Evolutionary conservation across 2,329 filamentous ascomycete species (phyloP), one percentile per base, ranked within the genome.

Genomic region (Diplodia corticola): DNA sequence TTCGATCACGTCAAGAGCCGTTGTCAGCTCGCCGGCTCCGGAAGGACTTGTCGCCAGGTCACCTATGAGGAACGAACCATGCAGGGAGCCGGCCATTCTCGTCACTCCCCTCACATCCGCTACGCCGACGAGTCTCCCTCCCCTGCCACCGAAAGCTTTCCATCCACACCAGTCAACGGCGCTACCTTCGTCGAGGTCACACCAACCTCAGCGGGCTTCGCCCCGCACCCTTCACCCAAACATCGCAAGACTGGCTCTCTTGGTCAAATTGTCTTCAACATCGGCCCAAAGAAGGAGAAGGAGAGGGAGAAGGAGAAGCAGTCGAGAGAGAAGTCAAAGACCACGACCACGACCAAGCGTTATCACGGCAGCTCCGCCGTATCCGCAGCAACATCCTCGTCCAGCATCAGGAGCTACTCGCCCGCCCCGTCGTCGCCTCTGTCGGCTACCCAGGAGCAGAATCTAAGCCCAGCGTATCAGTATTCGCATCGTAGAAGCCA

Each of bases 1-100:
- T 64, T 30, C 63, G 63, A 64, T 15, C 50, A 64, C 63, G 60
- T 63, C 60, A 64, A 64, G 63, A 54, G 50, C 40, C 50, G 37
- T 26, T 64, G 63, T n/a, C 15, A 30, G 10, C 63, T 51, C 7
- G 63, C 63, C 10, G 50, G 33, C 24, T n/a, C 46, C 13, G 49
- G 49, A 24, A 30, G 13, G 4, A 10, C 37, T 20, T 64, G 63
- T 15, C 50, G 37, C 2, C 35, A 48, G 24, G 22, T 26, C 2
- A 64, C 35, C 22, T 54, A 54, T 28, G 63, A 55, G 15, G 63
- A 55, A 48, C 49, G 63, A 24, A 55, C 49, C 28, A 46, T 64
- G 49, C 37, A 40, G 28, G 60, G 46, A 6, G 35, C 50, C 63
- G 63, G 63, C 24, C 63, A 55, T 40, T 55, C 63, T 48, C 49